phyloP scores from a whole-genome alignment of 2,329 filamentous ascomycete genomes.

The Exophiala dermatitidis region DNA sequence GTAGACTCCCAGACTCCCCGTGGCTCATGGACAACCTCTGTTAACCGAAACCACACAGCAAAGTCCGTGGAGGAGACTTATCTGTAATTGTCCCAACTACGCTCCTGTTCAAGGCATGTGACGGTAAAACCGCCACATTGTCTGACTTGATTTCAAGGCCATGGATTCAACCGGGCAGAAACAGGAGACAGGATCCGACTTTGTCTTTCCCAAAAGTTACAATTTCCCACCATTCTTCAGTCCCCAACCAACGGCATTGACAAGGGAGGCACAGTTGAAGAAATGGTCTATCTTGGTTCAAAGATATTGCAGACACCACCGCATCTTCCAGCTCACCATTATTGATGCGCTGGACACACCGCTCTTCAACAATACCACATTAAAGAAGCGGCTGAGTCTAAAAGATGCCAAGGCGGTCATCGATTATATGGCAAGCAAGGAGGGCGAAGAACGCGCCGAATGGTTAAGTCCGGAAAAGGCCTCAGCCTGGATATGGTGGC shows the following conservation, averaged over 20 bases:
- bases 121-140: background rate
- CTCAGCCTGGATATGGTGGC: conserved; percentile 50
- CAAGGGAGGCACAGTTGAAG: conserved; percentile 49
- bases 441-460: conserved; percentile 50
- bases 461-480: conserved; percentile 45
- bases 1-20: no score
- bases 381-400: conserved; percentile 43
- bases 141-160: background rate
- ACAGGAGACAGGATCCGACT: conserved; percentile 25
- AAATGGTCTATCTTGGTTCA: conserved; percentile 87
- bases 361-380: conserved; percentile 47
- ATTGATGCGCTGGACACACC: conserved; percentile 53
- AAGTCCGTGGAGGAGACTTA: no score
- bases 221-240: conserved; percentile 50
- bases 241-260: conserved; percentile 41
- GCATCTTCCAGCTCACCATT: conserved; percentile 67
- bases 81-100: no score
- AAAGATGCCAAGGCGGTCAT: conserved; percentile 49
- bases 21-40: no score
- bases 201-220: conserved; percentile 38
- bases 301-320: conserved; percentile 71
- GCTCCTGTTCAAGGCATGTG: background rate
- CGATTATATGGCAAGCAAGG: conserved; percentile 48
- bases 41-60: no score
- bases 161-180: conserved; percentile 6